Conservation (phyloP, 345 rosid genomes). For the Melaleuca quinquenervia region DNA sequence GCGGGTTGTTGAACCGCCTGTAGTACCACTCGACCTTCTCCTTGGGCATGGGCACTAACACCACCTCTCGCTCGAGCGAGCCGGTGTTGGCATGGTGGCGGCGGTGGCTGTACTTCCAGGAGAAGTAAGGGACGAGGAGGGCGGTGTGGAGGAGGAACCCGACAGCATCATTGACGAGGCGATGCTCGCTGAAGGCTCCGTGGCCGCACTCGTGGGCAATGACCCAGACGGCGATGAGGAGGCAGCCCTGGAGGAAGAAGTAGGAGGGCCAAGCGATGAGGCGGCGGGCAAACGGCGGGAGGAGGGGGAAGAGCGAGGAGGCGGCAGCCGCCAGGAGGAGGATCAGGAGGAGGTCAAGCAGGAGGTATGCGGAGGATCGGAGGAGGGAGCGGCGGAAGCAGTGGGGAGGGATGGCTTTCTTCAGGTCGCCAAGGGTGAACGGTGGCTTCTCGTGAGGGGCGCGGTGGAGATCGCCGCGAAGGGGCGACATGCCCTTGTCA, state of each 20-base stretch:
- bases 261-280: conserved; percentile 25
- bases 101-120: conserved; percentile 24
- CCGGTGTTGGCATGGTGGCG: conserved; percentile 27
- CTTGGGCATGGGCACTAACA: conserved; percentile 15
- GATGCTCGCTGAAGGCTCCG: conserved; percentile 23
- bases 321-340: conserved; percentile 8
- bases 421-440: conserved; percentile 18
- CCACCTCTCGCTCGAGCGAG: conserved; percentile 15
- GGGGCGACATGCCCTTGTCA: neutral
- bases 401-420: conserved; percentile 18
- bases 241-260: conserved; percentile 19
- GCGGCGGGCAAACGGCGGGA: conserved; percentile 4
- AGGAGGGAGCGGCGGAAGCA: conserved; percentile 3
- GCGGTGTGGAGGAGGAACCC: conserved; percentile 14
- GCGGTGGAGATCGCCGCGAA: neutral
- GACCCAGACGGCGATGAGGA: conserved; percentile 20
- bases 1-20: neutral
- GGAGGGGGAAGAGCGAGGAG: conserved; percentile 17
- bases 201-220: conserved; percentile 27
- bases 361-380: neutral
- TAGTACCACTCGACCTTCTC: neutral
- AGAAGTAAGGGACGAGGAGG: conserved; percentile 23
- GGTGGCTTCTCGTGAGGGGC: conserved; percentile 22
- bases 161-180: conserved; percentile 8
- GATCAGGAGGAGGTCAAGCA: neutral